Evolutionary conservation across 352 stramenopile genomes (phyloP).

Genomic region (Phytophthora sp.): DNA sequence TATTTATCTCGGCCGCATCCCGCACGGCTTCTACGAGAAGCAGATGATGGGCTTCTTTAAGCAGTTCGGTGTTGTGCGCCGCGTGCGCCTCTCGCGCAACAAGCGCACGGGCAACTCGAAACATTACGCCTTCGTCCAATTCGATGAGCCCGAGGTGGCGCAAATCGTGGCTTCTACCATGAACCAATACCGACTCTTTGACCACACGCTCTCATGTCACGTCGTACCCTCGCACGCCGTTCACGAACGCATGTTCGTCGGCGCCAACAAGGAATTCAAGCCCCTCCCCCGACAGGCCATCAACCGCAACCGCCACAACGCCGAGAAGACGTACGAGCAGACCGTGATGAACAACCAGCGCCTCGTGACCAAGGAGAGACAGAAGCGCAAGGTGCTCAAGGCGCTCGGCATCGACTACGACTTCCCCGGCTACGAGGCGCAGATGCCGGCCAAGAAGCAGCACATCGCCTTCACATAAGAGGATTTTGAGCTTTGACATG

Average conservation of each 20-base stretch:
- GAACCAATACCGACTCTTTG: slow-evolving; percentile 94
- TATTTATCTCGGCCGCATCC: slow-evolving; percentile 97
- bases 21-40: slow-evolving; percentile 96
- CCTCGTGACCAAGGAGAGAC: slow-evolving; percentile 76
- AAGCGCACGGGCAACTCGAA: slow-evolving; percentile 95
- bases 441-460: slow-evolving; percentile 74
- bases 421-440: slow-evolving; percentile 74
- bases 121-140: slow-evolving; percentile 97
- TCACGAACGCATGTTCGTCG: slow-evolving; percentile 89
- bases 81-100: slow-evolving; percentile 93
- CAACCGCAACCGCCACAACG: slow-evolving; percentile 82
- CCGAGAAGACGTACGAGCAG: slow-evolving; percentile 79
- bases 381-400: slow-evolving; percentile 78
- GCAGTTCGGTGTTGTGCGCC: slow-evolving; percentile 95
- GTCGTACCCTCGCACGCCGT: slow-evolving; percentile 88
- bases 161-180: slow-evolving; percentile 95
- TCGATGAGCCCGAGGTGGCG: slow-evolving; percentile 92
- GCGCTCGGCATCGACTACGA: slow-evolving; percentile 88
- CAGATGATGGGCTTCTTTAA: slow-evolving; percentile 96
- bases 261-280: slow-evolving; percentile 86
- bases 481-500: background rate
- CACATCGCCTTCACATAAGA: slow-evolving; percentile 75
- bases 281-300: slow-evolving; percentile 70
- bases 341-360: slow-evolving; percentile 71
- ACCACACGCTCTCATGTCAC: slow-evolving; percentile 94